Base-by-base conservation (phyloP, 2,329 filamentous ascomycete species). In the Aspergillus latus region DNA sequence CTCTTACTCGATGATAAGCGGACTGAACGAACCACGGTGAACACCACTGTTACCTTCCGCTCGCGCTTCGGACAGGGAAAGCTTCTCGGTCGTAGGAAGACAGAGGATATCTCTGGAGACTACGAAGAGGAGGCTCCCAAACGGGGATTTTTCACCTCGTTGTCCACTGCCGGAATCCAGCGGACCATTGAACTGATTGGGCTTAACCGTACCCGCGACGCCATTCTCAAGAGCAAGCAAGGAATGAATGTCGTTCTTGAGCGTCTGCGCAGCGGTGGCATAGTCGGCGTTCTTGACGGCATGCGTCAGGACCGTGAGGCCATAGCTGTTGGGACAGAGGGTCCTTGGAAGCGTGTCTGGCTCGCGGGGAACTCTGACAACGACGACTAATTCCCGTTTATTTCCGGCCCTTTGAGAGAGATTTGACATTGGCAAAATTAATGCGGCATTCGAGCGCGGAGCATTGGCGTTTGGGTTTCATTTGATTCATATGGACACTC, bases 281-380 rank as follows among this genome's bases (percentile, higher is more conserved):
- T 90, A 15, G 84, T 88, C 13, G 86, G 74, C 21, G 87, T 89
- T n/a, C 74, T 90, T 30, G 87, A 89, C 62, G 86, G 85, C 29
- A 89, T 89, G 86, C 78, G 84, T 50, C 76, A 78, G 64, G 86
- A 89, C 66, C 78, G 81, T 40, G 79, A 83, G 63, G 67, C 69
- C 50, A 29, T 44, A 7, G 65, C 70, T 56, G 64, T 69, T 57
- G 73, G 70, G 3, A 62, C 68, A 6, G 72, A 77, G 15, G 70
- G 74, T 5, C 68, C 72, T 11, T 77, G 74, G 73, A 74, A 77
- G 63, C 70, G 72, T 29, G 70, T 72, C 16, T 78, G 73, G 75
- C 58, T 72, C 21, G 67, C 73, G 13, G 72, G 73, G 6, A 68
- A 66, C 29, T 57, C 62, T 58, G 66, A 71, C 29, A 65, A 71